A percentile compares a stretch with the other conserved stretches of the same genome.
Conservation (phyloP, 1,139 yeast species). For the Cylindricascospora bacillispora region DNA sequence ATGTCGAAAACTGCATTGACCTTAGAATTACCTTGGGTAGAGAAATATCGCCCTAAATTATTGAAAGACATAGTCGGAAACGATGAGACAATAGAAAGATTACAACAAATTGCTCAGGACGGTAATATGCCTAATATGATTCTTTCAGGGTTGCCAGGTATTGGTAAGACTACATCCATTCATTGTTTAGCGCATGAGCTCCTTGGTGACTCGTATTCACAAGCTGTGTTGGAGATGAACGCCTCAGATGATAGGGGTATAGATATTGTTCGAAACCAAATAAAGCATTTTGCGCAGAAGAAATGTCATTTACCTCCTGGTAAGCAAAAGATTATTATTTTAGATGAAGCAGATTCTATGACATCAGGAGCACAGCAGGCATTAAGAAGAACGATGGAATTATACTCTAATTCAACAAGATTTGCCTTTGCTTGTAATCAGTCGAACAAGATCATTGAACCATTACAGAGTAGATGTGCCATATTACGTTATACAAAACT, state of each 20-base stretch:
- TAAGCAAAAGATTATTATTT: slow-evolving; percentile 75
- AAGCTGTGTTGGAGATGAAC: slow-evolving; percentile 83
- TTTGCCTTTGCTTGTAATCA: slow-evolving; percentile 97
- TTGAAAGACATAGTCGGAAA: slow-evolving; percentile 88
- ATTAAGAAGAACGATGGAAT: slow-evolving; percentile 91
- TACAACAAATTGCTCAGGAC: slow-evolving; percentile 73
- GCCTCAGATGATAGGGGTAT: slow-evolving; percentile 97
- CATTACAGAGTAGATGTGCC: slow-evolving; percentile 94
- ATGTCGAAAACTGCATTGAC: too few species aligned
- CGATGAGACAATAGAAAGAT: slow-evolving; percentile 74
- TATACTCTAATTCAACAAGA: slow-evolving; percentile 85
- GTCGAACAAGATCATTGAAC: slow-evolving; percentile 88
- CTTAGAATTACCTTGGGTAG: slow-evolving; percentile 56
- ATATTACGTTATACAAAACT: slow-evolving; percentile 74
- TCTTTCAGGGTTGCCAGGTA: slow-evolving; percentile 90
- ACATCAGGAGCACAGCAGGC: slow-evolving; percentile 98
- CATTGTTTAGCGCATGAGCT: slow-evolving; percentile 82
- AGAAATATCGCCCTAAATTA: slow-evolving; percentile 75
- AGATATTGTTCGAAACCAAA: slow-evolving; percentile 82
- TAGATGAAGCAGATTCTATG: slow-evolving; percentile 90
- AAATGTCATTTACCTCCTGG: slow-evolving; percentile 64
- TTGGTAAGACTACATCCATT: slow-evolving; percentile 90
- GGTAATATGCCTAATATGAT: slow-evolving; percentile 97
- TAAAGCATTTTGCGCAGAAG: slow-evolving; percentile 92
- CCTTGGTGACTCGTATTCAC: slow-evolving; percentile 59